Conservation (phyloP, 352 stramenopile species). For the Labyrinthula sp. region DNA sequence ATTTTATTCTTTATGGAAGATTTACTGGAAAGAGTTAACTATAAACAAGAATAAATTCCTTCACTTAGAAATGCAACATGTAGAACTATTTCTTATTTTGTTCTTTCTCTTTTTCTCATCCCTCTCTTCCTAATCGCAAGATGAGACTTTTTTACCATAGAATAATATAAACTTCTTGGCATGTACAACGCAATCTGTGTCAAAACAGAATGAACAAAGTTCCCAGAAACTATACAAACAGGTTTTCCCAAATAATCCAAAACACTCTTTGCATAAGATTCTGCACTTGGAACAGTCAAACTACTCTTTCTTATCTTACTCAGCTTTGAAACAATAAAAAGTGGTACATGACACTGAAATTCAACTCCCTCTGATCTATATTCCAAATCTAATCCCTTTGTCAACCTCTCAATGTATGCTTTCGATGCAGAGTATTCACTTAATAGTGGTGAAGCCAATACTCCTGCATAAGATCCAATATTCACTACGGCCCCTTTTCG, state of each 20-base stretch:
- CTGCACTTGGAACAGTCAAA: conserved; percentile 61
- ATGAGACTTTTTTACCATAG: conserved; percentile 17
- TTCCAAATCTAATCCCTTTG: conserved; percentile 76
- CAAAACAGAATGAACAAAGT: conserved; percentile 10
- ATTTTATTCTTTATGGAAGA: no score
- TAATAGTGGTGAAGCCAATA: conserved; percentile 71
- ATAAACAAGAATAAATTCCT: no score
- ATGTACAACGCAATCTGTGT: conserved; percentile 6
- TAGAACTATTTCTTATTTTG: no score
- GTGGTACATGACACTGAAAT: conserved; percentile 89
- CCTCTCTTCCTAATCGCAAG: conserved; percentile 17
- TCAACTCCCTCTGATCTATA: conserved; percentile 51
- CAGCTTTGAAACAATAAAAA: conserved; percentile 96
- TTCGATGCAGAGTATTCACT: conserved; percentile 90
- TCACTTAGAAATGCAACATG: no score
- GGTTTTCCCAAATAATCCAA: conserved; percentile 22
- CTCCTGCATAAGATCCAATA: conserved; percentile 77
- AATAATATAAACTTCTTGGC: conserved; percentile 7
- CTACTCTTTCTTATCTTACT: conserved; percentile 84
- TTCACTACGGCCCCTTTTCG: conserved; percentile 88
- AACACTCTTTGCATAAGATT: conserved; percentile 30
- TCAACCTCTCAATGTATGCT: conserved; percentile 89
- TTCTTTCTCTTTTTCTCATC: conserved; percentile 12
- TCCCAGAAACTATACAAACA: conserved; percentile 7
- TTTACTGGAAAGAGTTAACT: no score